Base-by-base conservation (phyloP, 140 eudicot genomes). In the Stevia rebaudiana region DNA sequence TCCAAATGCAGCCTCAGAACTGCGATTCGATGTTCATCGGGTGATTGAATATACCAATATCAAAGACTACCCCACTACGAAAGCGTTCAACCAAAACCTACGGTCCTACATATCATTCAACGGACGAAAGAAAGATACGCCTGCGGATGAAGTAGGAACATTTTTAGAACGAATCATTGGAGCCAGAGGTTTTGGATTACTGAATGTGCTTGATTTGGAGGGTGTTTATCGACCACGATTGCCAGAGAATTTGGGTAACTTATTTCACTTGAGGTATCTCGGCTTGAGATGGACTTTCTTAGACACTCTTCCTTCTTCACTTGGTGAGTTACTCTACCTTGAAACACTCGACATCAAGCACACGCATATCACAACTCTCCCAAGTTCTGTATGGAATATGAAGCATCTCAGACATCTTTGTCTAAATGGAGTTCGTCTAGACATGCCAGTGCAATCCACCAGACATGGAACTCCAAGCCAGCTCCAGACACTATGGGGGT, bases 171-270 rank as follows among this genome's bases (percentile, higher is more conserved):
- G 40, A 67, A 75, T 55, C 68, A 75, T 75, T 13, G 75, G 81
- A 17, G 2, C 59, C 11, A 75, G 63, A 49, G 82, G 84, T 2
- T 79, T 67, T 24, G 75, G 78, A 55, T 69, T 82, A 63, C 82
- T 82, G n/a, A 76, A 75, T 75, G 88, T 82, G 41, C 88, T 82
- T 23, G 88, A 82, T 65, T 69, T 82, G n/a, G 88, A 82, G 47
- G 80, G 88, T 2, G 82, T 82, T 49, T 82, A 82, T 68, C 79
- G 71, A 46, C 84, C 84, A 72, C 60, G 40, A 1, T 43, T 82
- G 51, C 88, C 84, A 12, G 82, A 79, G 5, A 71, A 73, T 53
- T 73, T 79, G 0, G 81, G 81, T 5, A 62, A 72, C 55, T 56
- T 82, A 28, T 79, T 71, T 60, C 82, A 79, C 44, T 64, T 82